Percentiles rank a stretch among this genome's conserved stretches.
These are phyloP conservation scores for Seiridium unicorne DNA, from an alignment of 2,329 filamentous ascomycete genomes.

Conservation along the genomic window DNA sequence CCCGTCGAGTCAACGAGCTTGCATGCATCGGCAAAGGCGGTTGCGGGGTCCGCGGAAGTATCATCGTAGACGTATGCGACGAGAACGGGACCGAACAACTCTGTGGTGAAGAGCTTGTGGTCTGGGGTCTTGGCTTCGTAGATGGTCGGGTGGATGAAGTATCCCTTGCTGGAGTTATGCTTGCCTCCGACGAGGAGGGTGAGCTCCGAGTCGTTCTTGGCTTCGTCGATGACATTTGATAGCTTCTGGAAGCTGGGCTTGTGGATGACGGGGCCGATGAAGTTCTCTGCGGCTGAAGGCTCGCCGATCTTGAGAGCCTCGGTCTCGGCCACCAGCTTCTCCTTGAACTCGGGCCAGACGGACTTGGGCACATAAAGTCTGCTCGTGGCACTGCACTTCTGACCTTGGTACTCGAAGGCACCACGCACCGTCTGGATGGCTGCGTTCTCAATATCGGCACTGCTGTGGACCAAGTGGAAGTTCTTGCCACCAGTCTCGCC, in stretches of 20 bases:
- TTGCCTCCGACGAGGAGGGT: constrained; percentile 73
- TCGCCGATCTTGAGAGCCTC: constrained; percentile 69
- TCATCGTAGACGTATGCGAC: constrained; percentile 79
- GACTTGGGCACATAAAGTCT: constrained; percentile 77
- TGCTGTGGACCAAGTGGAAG: constrained; percentile 80
- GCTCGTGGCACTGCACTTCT: constrained; percentile 87
- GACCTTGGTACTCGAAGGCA: constrained; percentile 87
- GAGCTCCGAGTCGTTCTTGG: constrained; percentile 73
- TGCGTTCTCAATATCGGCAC: constrained; percentile 76
- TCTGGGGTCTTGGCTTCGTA: constrained; percentile 72
- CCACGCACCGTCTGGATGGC: constrained; percentile 80
- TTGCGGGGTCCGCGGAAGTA: constrained; percentile 40
- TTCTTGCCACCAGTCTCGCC: constrained; percentile 94
- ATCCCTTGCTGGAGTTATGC: constrained; percentile 76
- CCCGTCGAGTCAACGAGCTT: constrained; percentile 67
- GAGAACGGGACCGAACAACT: constrained; percentile 81
- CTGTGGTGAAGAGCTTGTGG: constrained; percentile 72
- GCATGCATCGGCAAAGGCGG: constrained; percentile 59
- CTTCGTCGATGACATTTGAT: constrained; percentile 70
- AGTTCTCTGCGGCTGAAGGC: constrained; percentile 70
- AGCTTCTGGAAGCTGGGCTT: constrained; percentile 79
- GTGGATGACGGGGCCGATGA: constrained; percentile 87
- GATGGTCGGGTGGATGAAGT: constrained; percentile 81
- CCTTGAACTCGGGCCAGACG: constrained; percentile 69
- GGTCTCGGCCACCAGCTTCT: constrained; percentile 66